Evolutionary conservation across 1,139 yeast genomes (phyloP).

Genomic region (Blastobotrys niveus): DNA sequence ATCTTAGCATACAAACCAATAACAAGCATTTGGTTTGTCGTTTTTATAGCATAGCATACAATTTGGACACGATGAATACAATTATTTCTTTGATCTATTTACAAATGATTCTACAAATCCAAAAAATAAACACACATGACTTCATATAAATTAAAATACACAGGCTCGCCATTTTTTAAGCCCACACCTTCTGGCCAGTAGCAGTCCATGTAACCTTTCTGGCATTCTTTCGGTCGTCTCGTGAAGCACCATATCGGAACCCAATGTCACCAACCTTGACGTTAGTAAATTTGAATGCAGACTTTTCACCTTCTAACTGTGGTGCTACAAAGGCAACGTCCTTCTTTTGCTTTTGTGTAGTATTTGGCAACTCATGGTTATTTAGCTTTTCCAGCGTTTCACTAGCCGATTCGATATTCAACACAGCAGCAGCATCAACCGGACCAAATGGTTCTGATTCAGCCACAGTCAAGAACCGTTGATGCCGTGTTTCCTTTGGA

Average conservation of each 20-base stretch:
- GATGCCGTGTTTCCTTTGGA: constrained; percentile 75
- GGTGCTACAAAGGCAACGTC: constrained; percentile 25
- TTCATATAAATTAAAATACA: no score
- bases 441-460: constrained; percentile 98
- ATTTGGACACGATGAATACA: no score
- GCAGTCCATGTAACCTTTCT: constrained; percentile 73
- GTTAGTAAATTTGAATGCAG: constrained; percentile 65
- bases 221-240: constrained; percentile 83
- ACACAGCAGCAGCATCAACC: constrained; percentile 84
- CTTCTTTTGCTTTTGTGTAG: constrained; percentile 28
- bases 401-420: constrained; percentile 80
- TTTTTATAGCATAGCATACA: no score
- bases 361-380: constrained; percentile 35
- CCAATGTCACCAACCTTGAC: constrained; percentile 83
- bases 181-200: constrained; percentile 43
- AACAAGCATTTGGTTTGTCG: no score
- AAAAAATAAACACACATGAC: no score
- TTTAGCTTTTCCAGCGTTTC: constrained; percentile 64
- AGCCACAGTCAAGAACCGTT: constrained; percentile 81
- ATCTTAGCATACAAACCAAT: no score
- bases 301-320: constrained; percentile 40
- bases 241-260: constrained; percentile 82
- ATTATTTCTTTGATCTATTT: no score
- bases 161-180: constrained; percentile 11
- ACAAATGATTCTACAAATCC: neutral